Base-by-base conservation (phyloP, 192 early-diverging fungal species). In the Linnemannia exigua region DNA sequence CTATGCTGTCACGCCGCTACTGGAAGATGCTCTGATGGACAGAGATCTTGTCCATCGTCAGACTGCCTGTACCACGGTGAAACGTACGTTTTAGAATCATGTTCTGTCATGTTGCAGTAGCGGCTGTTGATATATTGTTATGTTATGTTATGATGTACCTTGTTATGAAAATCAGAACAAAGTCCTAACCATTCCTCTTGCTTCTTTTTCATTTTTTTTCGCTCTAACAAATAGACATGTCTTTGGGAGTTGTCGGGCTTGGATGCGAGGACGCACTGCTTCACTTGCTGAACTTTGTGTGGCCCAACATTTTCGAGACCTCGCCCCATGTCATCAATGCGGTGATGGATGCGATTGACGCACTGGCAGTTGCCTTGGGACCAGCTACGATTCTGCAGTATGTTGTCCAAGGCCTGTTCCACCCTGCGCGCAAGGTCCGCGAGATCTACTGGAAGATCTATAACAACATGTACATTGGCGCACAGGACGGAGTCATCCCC, bases 381-480 rank as follows among this genome's bases (percentile, higher is more conserved):
- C 96, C 98, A 16, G 91, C 92, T 0, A 92, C 93, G 14, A 91
- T 99, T 48, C 75, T 99, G 63, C 92, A 96, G 71, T 99, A 99
- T 87, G 89, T 96, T 17, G 77, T 80, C 2, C 96, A 99, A 88
- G 99, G 99, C 0, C 80, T 99, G 71, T 99, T 99, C 93, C 99
- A 99, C 73, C 99, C 99, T 5, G 98, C 99, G 4, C 83, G 98
- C 14, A 93, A 96, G 72, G 97, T 99, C 9, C 92, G 99, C 22
- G 97, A 99, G 86, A 94, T 99, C 22, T 99, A 99, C 87, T 99
- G 99, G 99, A 98, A 96, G 79, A 96, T 99, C 79, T 99, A 97
- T 90, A 99, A 99, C 88, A 95, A 95, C 82, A 82, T 98, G 81
- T 99, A 98, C 77, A 95, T 99, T 77, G 95, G 92, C 7, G 88